A percentile compares a stretch with the other conserved stretches of the same genome.
phyloP scores from a whole-genome alignment of 2,329 filamentous ascomycete genomes.

The Dactylellina parvicollis region DNA sequence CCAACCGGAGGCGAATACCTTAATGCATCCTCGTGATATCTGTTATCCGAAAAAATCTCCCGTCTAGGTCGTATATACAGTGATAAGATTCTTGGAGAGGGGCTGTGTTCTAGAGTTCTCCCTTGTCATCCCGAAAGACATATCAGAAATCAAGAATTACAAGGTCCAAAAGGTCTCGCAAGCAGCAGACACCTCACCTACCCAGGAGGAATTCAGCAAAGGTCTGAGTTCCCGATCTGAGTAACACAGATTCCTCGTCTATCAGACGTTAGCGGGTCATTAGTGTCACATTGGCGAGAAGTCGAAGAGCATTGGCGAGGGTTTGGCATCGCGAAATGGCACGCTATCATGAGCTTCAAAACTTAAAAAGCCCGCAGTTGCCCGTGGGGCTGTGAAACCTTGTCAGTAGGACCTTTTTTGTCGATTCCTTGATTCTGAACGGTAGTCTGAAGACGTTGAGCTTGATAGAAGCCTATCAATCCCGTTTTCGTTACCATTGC shows the following conservation, averaged over 20 bases:
- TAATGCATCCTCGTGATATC: conserved; percentile 28
- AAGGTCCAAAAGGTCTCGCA: not conserved
- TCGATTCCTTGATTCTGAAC: conserved; percentile 1
- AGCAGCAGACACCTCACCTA: not conserved
- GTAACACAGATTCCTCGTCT: not conserved
- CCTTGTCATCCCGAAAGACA: conserved; percentile 14
- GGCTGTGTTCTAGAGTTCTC: conserved; percentile 24
- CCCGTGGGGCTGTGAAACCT: conserved; percentile 48
- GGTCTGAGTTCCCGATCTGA: conserved; percentile 4
- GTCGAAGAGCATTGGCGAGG: conserved; percentile 26
- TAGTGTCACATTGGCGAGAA: conserved; percentile 26
- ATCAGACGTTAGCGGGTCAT: conserved; percentile 8
- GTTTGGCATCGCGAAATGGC: conserved; percentile 15
- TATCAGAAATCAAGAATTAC: conserved; percentile 14
- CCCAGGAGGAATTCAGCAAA: conserved; percentile 12
- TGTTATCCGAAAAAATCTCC: not conserved
- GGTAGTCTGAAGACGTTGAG: conserved; percentile 18
- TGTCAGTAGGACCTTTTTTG: conserved; percentile 15
- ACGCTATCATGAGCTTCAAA: conserved; percentile 12
- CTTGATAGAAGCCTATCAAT: conserved; percentile 24
- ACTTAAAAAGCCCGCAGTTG: conserved; percentile 10
- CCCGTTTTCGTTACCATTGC: conserved; percentile 18
- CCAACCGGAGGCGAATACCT: conserved; percentile 3
- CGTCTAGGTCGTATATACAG: conserved; percentile 4
- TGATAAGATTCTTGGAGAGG: conserved; percentile 9